A percentile compares a stretch with the other conserved stretches of the same genome.
These are phyloP conservation scores for Zizania latifolia DNA, from an alignment of 176 grass and related monocot species.

Conservation along the genomic window DNA sequence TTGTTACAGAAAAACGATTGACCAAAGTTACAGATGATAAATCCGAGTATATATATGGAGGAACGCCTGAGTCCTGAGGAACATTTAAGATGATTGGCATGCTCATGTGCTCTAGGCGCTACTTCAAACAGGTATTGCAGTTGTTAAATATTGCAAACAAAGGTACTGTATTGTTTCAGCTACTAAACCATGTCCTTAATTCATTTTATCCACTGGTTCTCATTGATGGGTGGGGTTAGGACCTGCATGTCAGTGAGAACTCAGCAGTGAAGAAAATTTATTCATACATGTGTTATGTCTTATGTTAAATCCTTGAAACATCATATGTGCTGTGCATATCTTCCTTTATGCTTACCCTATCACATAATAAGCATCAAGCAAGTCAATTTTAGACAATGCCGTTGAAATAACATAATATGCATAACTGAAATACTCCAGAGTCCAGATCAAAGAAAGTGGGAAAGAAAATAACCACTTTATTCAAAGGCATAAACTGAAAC, in stretches of 20 bases:
- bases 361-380: constrained; percentile 4
- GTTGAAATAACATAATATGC: not conserved
- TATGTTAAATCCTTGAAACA: not conserved
- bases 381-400: not conserved
- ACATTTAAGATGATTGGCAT: not conserved
- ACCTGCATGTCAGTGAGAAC: not conserved
- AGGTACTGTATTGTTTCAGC: not conserved
- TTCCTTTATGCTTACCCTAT: not conserved
- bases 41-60: not conserved
- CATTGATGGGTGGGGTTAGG: not conserved
- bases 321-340: not conserved
- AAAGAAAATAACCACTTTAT: not conserved
- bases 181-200: not conserved
- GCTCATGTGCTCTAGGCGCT: not conserved
- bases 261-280: not conserved
- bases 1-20: not conserved
- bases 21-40: not conserved
- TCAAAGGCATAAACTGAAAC: not conserved
- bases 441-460: not conserved
- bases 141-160: constrained; percentile 2
- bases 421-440: not conserved
- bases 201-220: not conserved
- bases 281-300: not conserved
- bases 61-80: not conserved
- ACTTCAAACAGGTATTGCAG: not conserved